Evolutionary conservation across 352 stramenopile species (phyloP).

Genomic region (Globisporangium spinosum): DNA sequence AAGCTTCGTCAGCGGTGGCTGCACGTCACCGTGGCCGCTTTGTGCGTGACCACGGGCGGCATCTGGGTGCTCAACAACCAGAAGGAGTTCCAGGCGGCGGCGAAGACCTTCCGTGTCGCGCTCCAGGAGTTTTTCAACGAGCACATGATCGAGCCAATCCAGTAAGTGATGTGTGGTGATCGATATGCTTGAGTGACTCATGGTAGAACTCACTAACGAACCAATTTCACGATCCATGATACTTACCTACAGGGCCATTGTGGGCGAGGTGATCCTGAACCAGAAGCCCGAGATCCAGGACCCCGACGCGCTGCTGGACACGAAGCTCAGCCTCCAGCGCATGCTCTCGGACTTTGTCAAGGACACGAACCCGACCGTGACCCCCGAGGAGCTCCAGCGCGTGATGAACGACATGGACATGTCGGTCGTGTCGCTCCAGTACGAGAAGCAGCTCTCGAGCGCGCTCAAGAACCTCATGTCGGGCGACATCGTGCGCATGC

Average conservation of each 20-base stretch:
- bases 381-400: constrained; percentile 33
- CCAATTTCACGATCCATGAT: not conserved
- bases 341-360: constrained; percentile 80
- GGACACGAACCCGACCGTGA: constrained; percentile 62
- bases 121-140: constrained; percentile 73
- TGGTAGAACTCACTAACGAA: not conserved
- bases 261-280: constrained; percentile 77
- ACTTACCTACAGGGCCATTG: constrained; percentile 45
- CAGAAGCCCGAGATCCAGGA: constrained; percentile 85
- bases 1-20: constrained; percentile 75
- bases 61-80: constrained; percentile 70
- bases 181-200: not conserved
- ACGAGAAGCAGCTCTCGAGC: constrained; percentile 57
- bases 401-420: constrained; percentile 70
- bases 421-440: constrained; percentile 71
- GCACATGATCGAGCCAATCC: constrained; percentile 74
- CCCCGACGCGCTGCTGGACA: constrained; percentile 65
- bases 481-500: constrained; percentile 83
- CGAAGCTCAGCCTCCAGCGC: constrained; percentile 74
- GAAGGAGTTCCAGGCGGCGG: constrained; percentile 50
- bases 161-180: constrained; percentile 10
- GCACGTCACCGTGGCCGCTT: constrained; percentile 48
- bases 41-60: constrained; percentile 50
- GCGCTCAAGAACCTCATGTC: constrained; percentile 79
- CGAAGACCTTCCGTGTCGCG: constrained; percentile 33